Conservation (phyloP, 139 green algal genomes). For the Raphidocelis subcapitata region DNA sequence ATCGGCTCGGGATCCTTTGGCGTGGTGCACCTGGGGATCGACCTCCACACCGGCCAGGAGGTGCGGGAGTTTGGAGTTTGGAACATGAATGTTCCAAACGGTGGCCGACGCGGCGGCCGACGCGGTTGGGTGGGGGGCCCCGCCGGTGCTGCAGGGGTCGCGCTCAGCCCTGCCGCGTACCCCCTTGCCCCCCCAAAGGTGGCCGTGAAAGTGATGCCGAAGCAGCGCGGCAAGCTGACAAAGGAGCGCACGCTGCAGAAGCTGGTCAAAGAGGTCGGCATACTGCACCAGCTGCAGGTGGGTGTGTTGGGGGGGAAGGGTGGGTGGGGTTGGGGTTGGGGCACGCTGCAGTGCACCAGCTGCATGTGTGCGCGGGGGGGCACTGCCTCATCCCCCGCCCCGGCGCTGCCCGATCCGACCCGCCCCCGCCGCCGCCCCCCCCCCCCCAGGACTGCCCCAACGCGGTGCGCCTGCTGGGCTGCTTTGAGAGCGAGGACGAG, state of each 20-base stretch:
- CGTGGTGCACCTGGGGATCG: conserved; percentile 33
- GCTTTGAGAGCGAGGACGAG: conserved; percentile 44
- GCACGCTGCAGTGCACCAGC: too few relatives aligned
- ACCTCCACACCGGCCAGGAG: conserved; percentile 33
- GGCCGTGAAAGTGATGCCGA: conserved; percentile 49
- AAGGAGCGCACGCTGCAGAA: conserved; percentile 49
- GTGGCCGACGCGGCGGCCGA: too few relatives aligned
- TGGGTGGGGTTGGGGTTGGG: too few relatives aligned
- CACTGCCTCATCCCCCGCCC: too few relatives aligned
- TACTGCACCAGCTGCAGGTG: conserved; percentile 29
- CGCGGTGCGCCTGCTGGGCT: conserved; percentile 43
- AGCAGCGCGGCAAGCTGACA: conserved; percentile 48
- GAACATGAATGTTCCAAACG: too few relatives aligned
- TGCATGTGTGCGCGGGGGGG: too few relatives aligned
- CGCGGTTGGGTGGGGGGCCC: too few relatives aligned
- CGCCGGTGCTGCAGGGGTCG: too few relatives aligned
- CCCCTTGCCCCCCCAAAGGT: conserved; percentile 12
- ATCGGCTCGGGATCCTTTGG: conserved; percentile 53
- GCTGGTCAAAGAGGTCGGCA: conserved; percentile 43
- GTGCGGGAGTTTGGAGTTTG: conserved; percentile 3
- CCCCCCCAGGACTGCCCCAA: conserved; percentile 21
- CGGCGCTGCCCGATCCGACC: too few relatives aligned
- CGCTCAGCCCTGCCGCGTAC: too few relatives aligned
- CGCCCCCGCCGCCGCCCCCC: background rate
- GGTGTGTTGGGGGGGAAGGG: too few relatives aligned